These are phyloP conservation scores for Petunia hybrid DNA, from an alignment of 305 asterid genomes.

Conservation along the genomic window DNA sequence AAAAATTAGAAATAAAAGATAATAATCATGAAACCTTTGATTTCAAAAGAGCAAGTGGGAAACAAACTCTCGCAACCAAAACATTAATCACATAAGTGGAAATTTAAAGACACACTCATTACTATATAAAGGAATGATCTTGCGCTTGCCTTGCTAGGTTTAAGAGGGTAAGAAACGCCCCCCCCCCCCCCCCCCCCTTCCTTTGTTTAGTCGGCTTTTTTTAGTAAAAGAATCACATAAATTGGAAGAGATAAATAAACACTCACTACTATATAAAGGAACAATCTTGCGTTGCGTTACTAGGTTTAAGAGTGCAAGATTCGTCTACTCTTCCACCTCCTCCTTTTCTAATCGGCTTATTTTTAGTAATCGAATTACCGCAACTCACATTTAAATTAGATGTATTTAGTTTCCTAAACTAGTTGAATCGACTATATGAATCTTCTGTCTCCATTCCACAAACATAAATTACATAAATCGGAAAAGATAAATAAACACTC, in stretches of 20 bases:
- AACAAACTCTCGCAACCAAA: not conserved
- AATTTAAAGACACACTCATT: not conserved
- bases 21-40: not conserved
- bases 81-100: slow-evolving; percentile 5
- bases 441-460: not conserved
- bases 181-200: too few relatives aligned
- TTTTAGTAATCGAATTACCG: not conserved
- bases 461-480: not conserved
- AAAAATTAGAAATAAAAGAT: slow-evolving; percentile 1
- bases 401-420: slow-evolving; percentile 3
- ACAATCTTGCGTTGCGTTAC: too few relatives aligned
- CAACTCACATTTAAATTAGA: not conserved
- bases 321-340: not conserved
- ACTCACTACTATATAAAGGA: too few relatives aligned
- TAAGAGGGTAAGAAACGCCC: too few relatives aligned
- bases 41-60: not conserved
- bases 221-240: too few relatives aligned
- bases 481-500: too few relatives aligned
- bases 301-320: not conserved
- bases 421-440: not conserved
- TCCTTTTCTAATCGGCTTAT: not conserved
- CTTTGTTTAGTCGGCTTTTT: too few relatives aligned
- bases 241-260: too few relatives aligned
- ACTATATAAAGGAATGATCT: not conserved
- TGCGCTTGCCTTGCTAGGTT: not conserved